These are phyloP conservation scores for Corylus avellana DNA, from an alignment of 306 rosid species.

Conservation along the genomic window DNA sequence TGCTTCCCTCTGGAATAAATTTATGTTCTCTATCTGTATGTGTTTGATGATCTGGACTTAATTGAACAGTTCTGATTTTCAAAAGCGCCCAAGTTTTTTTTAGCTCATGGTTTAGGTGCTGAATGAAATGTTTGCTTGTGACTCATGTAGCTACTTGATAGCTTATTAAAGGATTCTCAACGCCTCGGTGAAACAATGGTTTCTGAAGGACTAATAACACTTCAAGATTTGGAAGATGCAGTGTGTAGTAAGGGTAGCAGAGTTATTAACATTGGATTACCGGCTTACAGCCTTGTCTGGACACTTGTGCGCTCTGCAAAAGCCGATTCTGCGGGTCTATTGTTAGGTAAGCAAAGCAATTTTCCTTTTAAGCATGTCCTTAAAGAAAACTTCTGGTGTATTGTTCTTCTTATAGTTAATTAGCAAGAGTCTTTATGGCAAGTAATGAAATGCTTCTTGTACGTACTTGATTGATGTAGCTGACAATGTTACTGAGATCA, in stretches of 20 bases:
- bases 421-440: background rate
- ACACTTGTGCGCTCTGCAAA: constrained; percentile 78
- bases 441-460: constrained; percentile 6
- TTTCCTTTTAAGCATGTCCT: background rate
- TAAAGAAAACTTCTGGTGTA: background rate
- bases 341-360: constrained; percentile 57
- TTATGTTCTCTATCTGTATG: background rate
- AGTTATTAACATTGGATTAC: constrained; percentile 78
- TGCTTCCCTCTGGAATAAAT: constrained; percentile 4
- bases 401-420: background rate
- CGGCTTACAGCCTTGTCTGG: constrained; percentile 78
- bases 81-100: constrained; percentile 12
- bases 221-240: constrained; percentile 71
- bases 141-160: constrained; percentile 65
- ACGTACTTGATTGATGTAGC: constrained; percentile 42
- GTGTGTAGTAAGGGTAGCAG: constrained; percentile 65
- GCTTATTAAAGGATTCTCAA: constrained; percentile 61
- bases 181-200: constrained; percentile 61
- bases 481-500: constrained; percentile 66
- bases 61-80: background rate
- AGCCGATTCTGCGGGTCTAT: constrained; percentile 57
- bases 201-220: constrained; percentile 71
- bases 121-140: constrained; percentile 28
- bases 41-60: constrained; percentile 3
- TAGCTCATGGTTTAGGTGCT: constrained; percentile 17